These are phyloP conservation scores for Immersiella caudata DNA, from an alignment of 495 filamentous ascomycete genomes.

Conservation along the genomic window DNA sequence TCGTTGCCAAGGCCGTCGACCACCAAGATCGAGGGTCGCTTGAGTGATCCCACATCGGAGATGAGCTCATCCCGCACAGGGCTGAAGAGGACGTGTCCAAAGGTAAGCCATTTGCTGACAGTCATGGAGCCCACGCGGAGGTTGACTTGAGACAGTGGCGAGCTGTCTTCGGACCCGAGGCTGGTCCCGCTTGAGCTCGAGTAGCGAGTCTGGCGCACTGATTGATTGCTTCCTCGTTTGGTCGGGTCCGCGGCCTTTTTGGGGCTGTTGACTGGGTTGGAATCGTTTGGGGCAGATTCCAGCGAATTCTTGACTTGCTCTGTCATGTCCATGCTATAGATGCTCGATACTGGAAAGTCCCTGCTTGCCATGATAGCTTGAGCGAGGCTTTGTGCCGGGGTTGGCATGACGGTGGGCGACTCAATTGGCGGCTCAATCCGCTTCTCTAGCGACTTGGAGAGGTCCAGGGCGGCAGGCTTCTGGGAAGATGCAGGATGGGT, in stretches of 20 bases:
- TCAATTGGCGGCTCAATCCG: conserved; percentile 40
- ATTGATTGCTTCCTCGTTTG: conserved; percentile 38
- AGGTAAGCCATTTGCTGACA: conserved; percentile 81
- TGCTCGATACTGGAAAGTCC: conserved; percentile 40
- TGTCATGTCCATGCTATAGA: conserved; percentile 52
- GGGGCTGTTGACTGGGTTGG: conserved; percentile 34
- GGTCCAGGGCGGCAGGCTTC: conserved; percentile 50
- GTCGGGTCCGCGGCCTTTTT: conserved; percentile 27
- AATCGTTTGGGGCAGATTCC: conserved; percentile 48
- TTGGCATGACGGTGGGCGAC: conserved; percentile 43
- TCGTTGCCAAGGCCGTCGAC: conserved; percentile 83
- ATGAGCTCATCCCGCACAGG: conserved; percentile 81
- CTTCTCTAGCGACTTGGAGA: conserved; percentile 19
- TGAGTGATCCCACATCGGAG: conserved; percentile 46
- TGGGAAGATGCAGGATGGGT: conserved; percentile 55
- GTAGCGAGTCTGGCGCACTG: conserved; percentile 42
- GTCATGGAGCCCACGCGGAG: conserved; percentile 75
- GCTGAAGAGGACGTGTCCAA: conserved; percentile 92
- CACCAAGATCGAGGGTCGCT: conserved; percentile 73
- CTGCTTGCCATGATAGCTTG: conserved; percentile 34
- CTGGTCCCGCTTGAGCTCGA: conserved; percentile 51
- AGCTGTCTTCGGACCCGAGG: conserved; percentile 55
- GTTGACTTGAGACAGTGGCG: conserved; percentile 73
- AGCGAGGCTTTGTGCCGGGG: conserved; percentile 36
- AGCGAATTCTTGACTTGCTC: conserved; percentile 50